Conservation (phyloP, 106 monocot genomes). For the Platanthera zijinensis region DNA sequence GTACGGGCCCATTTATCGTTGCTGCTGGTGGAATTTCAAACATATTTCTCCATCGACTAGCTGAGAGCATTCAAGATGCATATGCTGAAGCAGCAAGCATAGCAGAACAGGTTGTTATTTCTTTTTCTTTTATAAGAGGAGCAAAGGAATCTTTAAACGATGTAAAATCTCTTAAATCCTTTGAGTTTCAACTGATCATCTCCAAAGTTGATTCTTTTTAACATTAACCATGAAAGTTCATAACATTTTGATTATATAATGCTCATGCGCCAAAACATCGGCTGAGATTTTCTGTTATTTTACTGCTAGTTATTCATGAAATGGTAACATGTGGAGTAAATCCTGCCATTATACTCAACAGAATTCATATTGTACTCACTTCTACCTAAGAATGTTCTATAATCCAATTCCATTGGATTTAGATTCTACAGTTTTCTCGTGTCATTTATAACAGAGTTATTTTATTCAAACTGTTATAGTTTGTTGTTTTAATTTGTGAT, state of each 20-base stretch:
- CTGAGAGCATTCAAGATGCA: slow-evolving; percentile 99
- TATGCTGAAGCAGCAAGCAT: slow-evolving; percentile 99
- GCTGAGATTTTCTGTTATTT: too few species aligned
- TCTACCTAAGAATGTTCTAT: not conserved
- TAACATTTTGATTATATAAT: too few species aligned
- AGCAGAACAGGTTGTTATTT: slow-evolving; percentile 82
- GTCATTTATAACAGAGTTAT: not conserved
- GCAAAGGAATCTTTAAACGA: too few species aligned
- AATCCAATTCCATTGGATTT: not conserved
- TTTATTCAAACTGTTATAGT: not conserved
- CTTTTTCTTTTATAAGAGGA: not conserved
- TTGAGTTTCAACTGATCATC: too few species aligned
- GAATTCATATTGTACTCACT: not conserved
- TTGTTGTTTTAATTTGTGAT: slow-evolving; percentile 3
- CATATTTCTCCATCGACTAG: slow-evolving; percentile 95
- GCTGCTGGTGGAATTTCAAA: slow-evolving; percentile 99
- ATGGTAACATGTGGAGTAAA: too few species aligned
- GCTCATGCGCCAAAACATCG: too few species aligned
- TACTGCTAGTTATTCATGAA: too few species aligned
- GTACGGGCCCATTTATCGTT: slow-evolving; percentile 92
- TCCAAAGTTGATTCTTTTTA: not conserved
- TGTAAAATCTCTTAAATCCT: too few species aligned
- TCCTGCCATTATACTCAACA: not conserved
- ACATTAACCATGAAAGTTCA: too few species aligned
- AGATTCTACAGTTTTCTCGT: not conserved